Conservation (phyloP, 768 basidiomycete species). For the Botryobasidium botryosum region DNA sequence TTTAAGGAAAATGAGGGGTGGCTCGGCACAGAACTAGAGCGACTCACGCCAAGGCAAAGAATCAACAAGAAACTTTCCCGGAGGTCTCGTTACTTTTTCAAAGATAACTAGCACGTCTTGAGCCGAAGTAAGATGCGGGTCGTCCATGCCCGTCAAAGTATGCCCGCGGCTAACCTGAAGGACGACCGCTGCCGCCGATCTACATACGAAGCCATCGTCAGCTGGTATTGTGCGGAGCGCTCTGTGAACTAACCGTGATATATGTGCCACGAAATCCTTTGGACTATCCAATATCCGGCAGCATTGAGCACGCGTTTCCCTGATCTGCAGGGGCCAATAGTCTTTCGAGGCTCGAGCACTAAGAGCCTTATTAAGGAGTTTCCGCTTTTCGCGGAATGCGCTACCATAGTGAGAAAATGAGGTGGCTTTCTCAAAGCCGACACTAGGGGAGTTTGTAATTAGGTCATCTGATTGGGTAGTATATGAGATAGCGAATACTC, state of each 20-base stretch:
- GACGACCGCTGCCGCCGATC: no score
- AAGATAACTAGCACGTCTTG: no score
- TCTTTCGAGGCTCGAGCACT: background rate
- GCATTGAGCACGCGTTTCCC: background rate
- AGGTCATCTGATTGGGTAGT: background rate
- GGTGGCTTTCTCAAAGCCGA: constrained; percentile 4
- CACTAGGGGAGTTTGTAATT: background rate
- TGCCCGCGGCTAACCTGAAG: no score
- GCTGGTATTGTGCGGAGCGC: no score
- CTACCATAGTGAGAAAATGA: constrained; percentile 6
- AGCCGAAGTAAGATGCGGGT: no score
- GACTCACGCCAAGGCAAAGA: no score
- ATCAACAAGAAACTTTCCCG: no score
- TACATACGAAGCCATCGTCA: no score
- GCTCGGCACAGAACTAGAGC: no score
- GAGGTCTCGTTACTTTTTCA: no score
- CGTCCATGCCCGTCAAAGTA: no score
- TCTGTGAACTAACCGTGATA: constrained; percentile 12
- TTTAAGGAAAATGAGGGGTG: no score
- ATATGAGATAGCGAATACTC: background rate
- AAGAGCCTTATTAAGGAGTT: constrained; percentile 5
- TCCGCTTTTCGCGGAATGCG: background rate
- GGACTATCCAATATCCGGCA: constrained; percentile 2
- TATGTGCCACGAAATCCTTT: background rate
- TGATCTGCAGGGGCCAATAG: background rate